Evolutionary conservation across 495 filamentous ascomycete genomes (phyloP).

Genomic region (Penicillium coffeae): DNA sequence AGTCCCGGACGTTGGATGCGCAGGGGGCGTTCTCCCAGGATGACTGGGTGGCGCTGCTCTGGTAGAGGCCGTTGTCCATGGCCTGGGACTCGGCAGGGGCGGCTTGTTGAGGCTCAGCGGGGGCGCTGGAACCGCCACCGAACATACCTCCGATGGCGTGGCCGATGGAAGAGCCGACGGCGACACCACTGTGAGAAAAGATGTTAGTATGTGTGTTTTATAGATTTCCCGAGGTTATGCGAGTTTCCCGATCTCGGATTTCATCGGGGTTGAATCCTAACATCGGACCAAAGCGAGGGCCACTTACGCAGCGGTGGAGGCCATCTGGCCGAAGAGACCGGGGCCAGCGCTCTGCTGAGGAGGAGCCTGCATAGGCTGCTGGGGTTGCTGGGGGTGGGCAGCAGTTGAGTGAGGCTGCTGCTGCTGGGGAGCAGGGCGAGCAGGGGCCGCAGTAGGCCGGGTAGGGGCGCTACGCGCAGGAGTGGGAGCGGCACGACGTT

Average conservation of each 20-base stretch:
- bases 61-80: constrained; percentile 49
- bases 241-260: constrained; percentile 13
- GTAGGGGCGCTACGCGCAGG: constrained; percentile 58
- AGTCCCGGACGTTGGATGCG: constrained; percentile 71
- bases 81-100: constrained; percentile 34
- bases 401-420: constrained; percentile 60
- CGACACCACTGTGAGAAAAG: constrained; percentile 68
- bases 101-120: constrained; percentile 52
- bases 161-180: constrained; percentile 89
- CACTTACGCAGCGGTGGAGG: constrained; percentile 76
- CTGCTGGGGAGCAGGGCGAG: constrained; percentile 53
- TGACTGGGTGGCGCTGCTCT: constrained; percentile 50
- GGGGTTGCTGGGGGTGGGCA: constrained; percentile 50
- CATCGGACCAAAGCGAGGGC: no score
- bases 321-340: constrained; percentile 82
- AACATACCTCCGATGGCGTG: constrained; percentile 89
- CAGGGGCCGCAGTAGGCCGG: constrained; percentile 63
- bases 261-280: constrained; percentile 5
- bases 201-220: constrained; percentile 10
- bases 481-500: constrained; percentile 55
- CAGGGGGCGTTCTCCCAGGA: constrained; percentile 57
- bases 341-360: constrained; percentile 57
- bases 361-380: constrained; percentile 44
- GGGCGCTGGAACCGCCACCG: constrained; percentile 58
- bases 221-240: neutral